These are phyloP conservation scores for Trichosanthes cucumerina DNA, from an alignment of 306 rosid species.

Conservation along the genomic window DNA sequence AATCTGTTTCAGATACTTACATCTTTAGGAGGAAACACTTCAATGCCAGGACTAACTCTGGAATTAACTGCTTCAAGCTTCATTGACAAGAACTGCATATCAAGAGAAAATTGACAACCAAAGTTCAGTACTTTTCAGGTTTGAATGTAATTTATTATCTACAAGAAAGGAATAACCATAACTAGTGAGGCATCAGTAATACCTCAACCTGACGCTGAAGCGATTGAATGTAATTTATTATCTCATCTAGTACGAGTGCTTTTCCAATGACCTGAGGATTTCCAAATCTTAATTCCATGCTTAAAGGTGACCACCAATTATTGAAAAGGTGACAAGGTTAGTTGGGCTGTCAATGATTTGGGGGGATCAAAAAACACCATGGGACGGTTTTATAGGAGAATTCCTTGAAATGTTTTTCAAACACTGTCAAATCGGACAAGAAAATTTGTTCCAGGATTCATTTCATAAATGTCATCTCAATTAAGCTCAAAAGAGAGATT, in stretches of 20 bases:
- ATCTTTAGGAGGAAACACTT: slow-evolving; percentile 70
- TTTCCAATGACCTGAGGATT: slow-evolving; percentile 76
- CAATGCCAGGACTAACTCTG: slow-evolving; percentile 51
- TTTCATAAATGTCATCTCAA: neutral
- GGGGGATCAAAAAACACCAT: neutral
- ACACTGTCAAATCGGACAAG: neutral
- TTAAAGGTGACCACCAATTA: neutral
- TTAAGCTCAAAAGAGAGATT: neutral
- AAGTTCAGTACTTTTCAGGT: neutral
- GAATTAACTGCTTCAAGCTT: slow-evolving; percentile 90
- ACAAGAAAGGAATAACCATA: slow-evolving; percentile 2
- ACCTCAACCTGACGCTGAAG: slow-evolving; percentile 93
- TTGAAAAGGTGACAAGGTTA: neutral
- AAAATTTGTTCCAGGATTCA: neutral
- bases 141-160: neutral
- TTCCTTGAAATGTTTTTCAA: neutral
- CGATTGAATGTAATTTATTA: slow-evolving; percentile 86
- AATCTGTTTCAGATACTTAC: slow-evolving; percentile 29
- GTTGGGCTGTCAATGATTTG: neutral
- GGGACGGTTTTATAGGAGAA: neutral
- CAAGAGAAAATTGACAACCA: neutral
- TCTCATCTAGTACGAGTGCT: slow-evolving; percentile 90
- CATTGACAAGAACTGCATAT: slow-evolving; percentile 80
- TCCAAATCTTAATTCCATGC: neutral
- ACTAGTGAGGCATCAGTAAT: slow-evolving; percentile 4